Evolutionary conservation across 1,284 basidiomycete species (phyloP).

Genomic region (Inonotus hispidus): DNA sequence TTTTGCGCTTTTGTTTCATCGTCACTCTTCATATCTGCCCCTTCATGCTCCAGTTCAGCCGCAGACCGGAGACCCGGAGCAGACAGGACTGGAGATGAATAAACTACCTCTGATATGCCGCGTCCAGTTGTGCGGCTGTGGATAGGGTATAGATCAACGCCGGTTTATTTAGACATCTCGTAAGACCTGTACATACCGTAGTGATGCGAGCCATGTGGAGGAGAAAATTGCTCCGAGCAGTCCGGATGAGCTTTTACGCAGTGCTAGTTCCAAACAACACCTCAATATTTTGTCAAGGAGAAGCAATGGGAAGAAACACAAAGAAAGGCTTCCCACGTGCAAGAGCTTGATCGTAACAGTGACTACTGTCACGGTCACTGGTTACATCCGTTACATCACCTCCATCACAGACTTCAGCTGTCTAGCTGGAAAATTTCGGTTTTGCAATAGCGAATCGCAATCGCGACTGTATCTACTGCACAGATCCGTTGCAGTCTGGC

Average conservation of each 20-base stretch:
- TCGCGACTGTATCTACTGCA: no score
- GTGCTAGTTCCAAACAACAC: background rate
- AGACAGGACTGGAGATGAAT: background rate
- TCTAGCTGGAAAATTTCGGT: no score
- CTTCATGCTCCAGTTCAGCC: background rate
- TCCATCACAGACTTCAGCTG: no score
- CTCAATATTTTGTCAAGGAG: background rate
- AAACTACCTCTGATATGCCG: slow-evolving; percentile 3
- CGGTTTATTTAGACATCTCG: background rate
- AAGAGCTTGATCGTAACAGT: no score
- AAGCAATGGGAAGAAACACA: background rate
- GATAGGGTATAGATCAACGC: background rate
- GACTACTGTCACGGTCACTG: no score
- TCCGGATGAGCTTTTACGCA: background rate
- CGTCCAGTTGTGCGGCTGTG: background rate
- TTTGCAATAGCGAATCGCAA: no score
- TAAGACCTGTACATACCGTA: background rate
- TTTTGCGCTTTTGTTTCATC: slow-evolving; percentile 3
- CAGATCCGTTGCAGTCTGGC: no score
- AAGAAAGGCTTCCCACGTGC: background rate
- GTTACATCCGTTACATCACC: no score
- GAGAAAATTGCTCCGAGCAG: background rate
- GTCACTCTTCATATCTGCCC: background rate
- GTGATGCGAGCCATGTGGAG: background rate
- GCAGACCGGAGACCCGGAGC: background rate